A percentile compares a stretch with the other conserved stretches of the same genome.
phyloP scores from a whole-genome alignment of 2,329 filamentous ascomycete genomes.

The Fonsecaea pugnacius region DNA sequence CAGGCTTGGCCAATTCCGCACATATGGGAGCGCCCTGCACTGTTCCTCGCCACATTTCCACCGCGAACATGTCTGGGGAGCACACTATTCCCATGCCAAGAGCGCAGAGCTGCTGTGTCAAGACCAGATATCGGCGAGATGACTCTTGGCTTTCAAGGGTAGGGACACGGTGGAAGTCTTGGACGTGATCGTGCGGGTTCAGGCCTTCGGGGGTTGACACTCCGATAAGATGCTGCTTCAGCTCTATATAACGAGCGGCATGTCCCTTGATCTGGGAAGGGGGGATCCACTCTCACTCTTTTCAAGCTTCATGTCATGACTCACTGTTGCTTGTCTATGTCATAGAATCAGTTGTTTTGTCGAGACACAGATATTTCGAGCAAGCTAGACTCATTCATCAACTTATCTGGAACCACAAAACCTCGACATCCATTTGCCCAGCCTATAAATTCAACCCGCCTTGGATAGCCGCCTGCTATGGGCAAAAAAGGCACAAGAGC shows the following conservation, averaged over 20 bases:
- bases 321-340: background rate
- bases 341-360: background rate
- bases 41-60: conserved; percentile 20
- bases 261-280: background rate
- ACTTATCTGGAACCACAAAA: background rate
- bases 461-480: conserved; percentile 26
- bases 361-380: background rate
- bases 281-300: background rate
- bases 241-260: conserved; percentile 11
- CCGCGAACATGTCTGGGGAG: background rate
- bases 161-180: conserved; percentile 9
- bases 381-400: background rate
- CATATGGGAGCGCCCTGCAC: conserved; percentile 8
- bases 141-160: conserved; percentile 18
- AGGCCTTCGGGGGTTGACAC: background rate
- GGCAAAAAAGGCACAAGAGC: conserved; percentile 26
- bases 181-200: conserved; percentile 2
- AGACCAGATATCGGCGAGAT: background rate
- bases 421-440: background rate
- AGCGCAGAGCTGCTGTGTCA: background rate
- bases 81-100: background rate
- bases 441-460: background rate
- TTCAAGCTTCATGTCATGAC: background rate
- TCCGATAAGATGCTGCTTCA: conserved; percentile 5
- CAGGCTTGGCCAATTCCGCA: conserved; percentile 19